A percentile compares a stretch with the other conserved stretches of the same genome.
phyloP scores from a whole-genome alignment of 139 green algal species.

The Desmodesmus armatus region DNA sequence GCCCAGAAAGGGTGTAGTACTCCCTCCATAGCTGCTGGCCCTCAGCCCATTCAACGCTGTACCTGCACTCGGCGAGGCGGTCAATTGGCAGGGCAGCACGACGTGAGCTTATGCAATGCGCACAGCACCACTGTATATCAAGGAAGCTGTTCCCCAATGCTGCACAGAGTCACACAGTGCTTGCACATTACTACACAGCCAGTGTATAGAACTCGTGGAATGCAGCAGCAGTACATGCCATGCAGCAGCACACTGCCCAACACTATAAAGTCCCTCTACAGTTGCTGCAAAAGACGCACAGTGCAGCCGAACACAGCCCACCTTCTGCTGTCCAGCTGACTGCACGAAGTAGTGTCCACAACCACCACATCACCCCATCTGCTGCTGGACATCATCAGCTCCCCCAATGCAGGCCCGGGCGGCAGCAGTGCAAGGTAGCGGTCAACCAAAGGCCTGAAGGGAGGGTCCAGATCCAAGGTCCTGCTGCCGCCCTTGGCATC shows the following conservation, averaged over 20 bases:
- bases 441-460: conserved; percentile 36
- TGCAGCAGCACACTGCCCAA: neutral
- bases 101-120: too few species aligned
- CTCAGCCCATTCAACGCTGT: neutral
- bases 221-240: neutral
- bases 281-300: neutral
- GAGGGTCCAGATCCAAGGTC: conserved; percentile 35
- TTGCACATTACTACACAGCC: too few species aligned
- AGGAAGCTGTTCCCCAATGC: too few species aligned
- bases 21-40: conserved; percentile 38
- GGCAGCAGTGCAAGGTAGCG: conserved; percentile 38
- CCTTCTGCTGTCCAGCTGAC: conserved; percentile 1
- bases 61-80: too few species aligned
- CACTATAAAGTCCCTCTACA: neutral
- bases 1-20: neutral
- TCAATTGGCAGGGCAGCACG: too few species aligned
- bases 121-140: too few species aligned
- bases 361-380: conserved; percentile 32
- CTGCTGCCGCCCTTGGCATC: neutral
- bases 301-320: neutral
- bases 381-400: conserved; percentile 38
- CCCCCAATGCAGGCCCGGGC: neutral
- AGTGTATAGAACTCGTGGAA: too few species aligned
- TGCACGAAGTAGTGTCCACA: conserved; percentile 33
- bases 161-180: too few species aligned